Conservation (phyloP, 169 alveolate genomes). For the Plasmodium falciparum region DNA sequence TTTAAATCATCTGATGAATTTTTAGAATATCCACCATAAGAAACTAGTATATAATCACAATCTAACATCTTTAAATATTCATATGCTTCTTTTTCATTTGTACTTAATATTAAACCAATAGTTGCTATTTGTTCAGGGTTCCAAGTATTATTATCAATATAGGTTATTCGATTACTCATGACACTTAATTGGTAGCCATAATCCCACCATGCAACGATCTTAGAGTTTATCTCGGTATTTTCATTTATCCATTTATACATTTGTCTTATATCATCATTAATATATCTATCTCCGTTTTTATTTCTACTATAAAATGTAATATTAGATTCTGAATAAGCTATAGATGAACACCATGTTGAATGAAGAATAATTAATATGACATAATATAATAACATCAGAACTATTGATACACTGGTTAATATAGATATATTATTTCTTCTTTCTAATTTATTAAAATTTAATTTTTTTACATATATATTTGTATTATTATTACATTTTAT, state of each 20-base stretch:
- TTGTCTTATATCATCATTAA: conserved; percentile 98
- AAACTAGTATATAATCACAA: conserved; percentile 96
- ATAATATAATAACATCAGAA: neutral
- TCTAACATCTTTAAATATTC: conserved; percentile 92
- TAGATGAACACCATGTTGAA: conserved; percentile 81
- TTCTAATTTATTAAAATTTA: conserved; percentile 7
- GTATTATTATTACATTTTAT: neutral
- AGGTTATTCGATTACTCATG: conserved; percentile 96
- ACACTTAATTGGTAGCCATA: conserved; percentile 98
- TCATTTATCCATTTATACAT: conserved; percentile 98
- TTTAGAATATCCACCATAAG: conserved; percentile 97
- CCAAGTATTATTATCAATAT: conserved; percentile 99
- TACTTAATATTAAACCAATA: conserved; percentile 91
- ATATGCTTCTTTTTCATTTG: conserved; percentile 96
- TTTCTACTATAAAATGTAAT: conserved; percentile 74
- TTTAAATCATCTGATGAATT: conserved; percentile 98
- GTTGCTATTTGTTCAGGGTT: conserved; percentile 98
- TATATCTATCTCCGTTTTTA: conserved; percentile 91
- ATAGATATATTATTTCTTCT: conserved; percentile 10
- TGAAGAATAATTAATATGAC: conserved; percentile 62
- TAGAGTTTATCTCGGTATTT: conserved; percentile 95
- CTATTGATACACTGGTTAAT: conserved; percentile 16
- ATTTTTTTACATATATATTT: conserved; percentile 8
- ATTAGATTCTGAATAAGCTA: conserved; percentile 81
- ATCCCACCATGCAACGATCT: conserved; percentile 99